phyloP scores from a whole-genome alignment of 371 early-diverging fungal species.

The Mortierella sp. region DNA sequence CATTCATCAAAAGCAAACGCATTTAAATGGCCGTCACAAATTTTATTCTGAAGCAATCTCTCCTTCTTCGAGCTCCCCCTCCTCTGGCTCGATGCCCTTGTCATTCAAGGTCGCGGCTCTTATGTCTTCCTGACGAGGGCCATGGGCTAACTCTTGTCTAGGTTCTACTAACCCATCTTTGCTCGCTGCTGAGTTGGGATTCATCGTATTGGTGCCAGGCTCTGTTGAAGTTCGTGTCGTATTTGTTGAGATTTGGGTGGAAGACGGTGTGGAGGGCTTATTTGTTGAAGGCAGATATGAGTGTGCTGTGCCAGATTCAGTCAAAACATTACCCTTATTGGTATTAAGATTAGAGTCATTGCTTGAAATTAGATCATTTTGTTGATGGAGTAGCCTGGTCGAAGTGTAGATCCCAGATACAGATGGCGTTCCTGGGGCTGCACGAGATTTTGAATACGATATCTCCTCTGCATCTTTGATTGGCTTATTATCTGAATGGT shows the following conservation, averaged over 20 bases:
- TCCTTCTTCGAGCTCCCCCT: slow-evolving; percentile 53
- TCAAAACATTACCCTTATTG: not conserved
- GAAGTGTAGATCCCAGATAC: not conserved
- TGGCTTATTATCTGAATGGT: not conserved
- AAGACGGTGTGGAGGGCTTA: not conserved
- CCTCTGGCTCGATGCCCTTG: slow-evolving; percentile 24
- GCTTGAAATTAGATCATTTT: too few species aligned
- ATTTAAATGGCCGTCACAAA: not conserved
- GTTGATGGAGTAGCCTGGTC: not conserved
- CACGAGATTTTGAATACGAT: not conserved
- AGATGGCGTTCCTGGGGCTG: not conserved
- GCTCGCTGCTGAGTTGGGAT: not conserved
- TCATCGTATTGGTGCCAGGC: not conserved
- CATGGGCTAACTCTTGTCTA: not conserved
- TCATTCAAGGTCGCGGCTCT: not conserved
- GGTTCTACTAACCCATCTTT: too few species aligned
- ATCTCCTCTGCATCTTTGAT: not conserved
- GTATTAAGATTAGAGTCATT: not conserved
- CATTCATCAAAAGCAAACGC: too few species aligned
- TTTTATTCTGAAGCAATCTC: slow-evolving; percentile 39
- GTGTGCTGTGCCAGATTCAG: not conserved
- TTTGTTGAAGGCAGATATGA: not conserved
- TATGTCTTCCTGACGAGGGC: not conserved
- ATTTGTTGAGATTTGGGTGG: not conserved
- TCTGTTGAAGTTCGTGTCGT: not conserved